Base-by-base conservation (phyloP, 345 rosid genomes). In the Moricandia arvensis region DNA sequence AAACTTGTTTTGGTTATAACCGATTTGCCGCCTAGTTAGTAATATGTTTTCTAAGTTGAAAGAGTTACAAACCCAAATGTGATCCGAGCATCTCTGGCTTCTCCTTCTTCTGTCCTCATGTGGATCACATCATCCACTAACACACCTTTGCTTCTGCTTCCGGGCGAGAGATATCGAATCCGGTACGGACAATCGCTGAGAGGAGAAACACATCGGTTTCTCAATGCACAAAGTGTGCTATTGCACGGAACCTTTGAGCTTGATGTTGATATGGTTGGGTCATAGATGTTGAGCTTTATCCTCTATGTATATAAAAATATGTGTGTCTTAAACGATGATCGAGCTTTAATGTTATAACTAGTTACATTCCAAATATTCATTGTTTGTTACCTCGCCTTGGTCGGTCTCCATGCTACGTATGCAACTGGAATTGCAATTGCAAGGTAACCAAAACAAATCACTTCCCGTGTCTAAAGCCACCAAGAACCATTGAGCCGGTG, bases 381-480 rank as follows among this genome's bases (percentile, higher is more conserved):
- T 21, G 11, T 8, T 5, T 68, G 4, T 64, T 80, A 90, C 96
- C 87, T 79, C 2, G 60, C 90, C 87, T 7, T 74, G 34, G 21
- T 85, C 34, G 1, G 80, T 63, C 34, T 30, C 16, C 80, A 95
- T 38, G 69, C 80, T 86, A 6, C 0, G 80, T 4, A 88, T 51
- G 16, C 99, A 95, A 79, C 67, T 83, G 2, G 75, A 63, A 11
- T 8, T 33, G 75, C 98, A 95, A 67, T 95, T 89, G 15, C 98
- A 95, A 10, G 99, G 97, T 66, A 95, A 77, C 98, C 99, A 95
- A 74, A 95, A 92, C 74, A 92, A 80, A 75, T 90, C 82, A 67
- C 97, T 92, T 61, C 99, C 99, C 0, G 98, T 95, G 81, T 95
- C 99, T 49, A 92, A 83, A 10, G 99, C 99, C 81, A 92, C 99